Conservation (phyloP, 768 basidiomycete genomes). For the Termitomyces sp. region DNA sequence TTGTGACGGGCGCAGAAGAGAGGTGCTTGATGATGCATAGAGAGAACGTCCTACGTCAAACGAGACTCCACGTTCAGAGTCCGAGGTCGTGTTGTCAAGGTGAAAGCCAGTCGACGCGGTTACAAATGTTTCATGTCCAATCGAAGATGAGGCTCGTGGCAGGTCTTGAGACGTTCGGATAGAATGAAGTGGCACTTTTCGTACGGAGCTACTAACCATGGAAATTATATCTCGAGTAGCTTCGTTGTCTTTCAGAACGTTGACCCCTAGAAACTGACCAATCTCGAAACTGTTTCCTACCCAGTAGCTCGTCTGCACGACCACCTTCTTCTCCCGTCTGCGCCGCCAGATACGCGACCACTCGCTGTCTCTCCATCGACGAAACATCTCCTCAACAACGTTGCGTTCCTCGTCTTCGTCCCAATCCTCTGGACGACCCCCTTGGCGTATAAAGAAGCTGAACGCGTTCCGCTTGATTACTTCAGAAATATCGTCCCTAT, state of each 20-base stretch:
- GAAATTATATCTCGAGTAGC: slow-evolving; percentile 13
- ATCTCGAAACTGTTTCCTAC: slow-evolving; percentile 76
- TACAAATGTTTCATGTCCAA: slow-evolving; percentile 19
- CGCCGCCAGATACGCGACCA: slow-evolving; percentile 50
- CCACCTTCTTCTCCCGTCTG: slow-evolving; percentile 27
- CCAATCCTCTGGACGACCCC: slow-evolving; percentile 69
- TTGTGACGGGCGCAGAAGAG: slow-evolving; percentile 12
- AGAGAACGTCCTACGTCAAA: slow-evolving; percentile 4
- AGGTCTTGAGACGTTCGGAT: slow-evolving; percentile 1
- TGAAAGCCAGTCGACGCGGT: slow-evolving; percentile 21
- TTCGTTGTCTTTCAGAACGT: slow-evolving; percentile 41
- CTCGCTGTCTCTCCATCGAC: slow-evolving; percentile 61
- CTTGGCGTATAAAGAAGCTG: slow-evolving; percentile 58
- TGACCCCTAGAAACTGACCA: slow-evolving; percentile 71
- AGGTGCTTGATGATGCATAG: slow-evolving; percentile 13
- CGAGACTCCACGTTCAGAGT: slow-evolving; percentile 1
- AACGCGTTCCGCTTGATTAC: slow-evolving; percentile 60
- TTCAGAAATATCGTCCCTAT: slow-evolving; percentile 34
- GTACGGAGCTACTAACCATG: slow-evolving; percentile 1
- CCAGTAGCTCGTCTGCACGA: slow-evolving; percentile 38
- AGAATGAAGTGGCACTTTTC: not conserved
- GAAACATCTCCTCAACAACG: slow-evolving; percentile 52
- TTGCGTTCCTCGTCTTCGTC: slow-evolving; percentile 46
- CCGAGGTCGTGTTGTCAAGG: slow-evolving; percentile 1
- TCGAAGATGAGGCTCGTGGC: slow-evolving; percentile 7